These are phyloP conservation scores for Scheffersomyces parashehatae DNA, from an alignment of 1,139 yeast species.

Conservation along the genomic window DNA sequence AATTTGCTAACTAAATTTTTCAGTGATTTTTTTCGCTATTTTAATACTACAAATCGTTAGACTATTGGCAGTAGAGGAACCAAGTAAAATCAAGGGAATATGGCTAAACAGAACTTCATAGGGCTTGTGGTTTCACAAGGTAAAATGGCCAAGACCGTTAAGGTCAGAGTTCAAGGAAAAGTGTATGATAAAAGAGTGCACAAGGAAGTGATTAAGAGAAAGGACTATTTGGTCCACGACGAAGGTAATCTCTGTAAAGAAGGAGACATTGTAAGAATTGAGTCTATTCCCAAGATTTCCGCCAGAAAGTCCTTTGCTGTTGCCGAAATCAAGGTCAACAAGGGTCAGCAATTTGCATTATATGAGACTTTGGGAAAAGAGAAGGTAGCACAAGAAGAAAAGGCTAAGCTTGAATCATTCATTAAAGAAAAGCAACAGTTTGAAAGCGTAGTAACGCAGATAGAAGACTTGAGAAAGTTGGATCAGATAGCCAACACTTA, in stretches of 20 bases:
- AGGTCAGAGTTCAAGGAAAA: conserved; percentile 81
- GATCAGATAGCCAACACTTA: conserved; percentile 40
- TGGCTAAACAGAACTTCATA: conserved; percentile 88
- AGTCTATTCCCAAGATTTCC: conserved; percentile 83
- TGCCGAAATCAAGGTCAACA: conserved; percentile 85
- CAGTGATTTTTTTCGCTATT: too few species aligned
- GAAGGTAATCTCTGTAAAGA: conserved; percentile 90
- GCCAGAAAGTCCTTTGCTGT: conserved; percentile 87
- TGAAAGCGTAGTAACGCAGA: conserved; percentile 36
- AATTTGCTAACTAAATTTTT: not conserved
- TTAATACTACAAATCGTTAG: too few species aligned
- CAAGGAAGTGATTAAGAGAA: conserved; percentile 75
- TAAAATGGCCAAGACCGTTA: conserved; percentile 92
- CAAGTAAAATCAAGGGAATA: conserved; percentile 18
- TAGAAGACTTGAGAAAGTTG: conserved; percentile 51
- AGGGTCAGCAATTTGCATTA: conserved; percentile 88
- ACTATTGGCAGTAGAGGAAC: too few species aligned
- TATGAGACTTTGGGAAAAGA: conserved; percentile 74
- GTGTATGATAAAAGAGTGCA: conserved; percentile 69
- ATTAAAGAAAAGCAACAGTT: conserved; percentile 45
- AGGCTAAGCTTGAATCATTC: conserved; percentile 49
- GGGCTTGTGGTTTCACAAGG: conserved; percentile 96
- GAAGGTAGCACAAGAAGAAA: conserved; percentile 64
- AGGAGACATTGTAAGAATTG: conserved; percentile 94
- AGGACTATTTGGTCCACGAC: conserved; percentile 90